Evolutionary conservation across 495 filamentous ascomycete genomes (phyloP).

Genomic region (Xylona heveae): DNA sequence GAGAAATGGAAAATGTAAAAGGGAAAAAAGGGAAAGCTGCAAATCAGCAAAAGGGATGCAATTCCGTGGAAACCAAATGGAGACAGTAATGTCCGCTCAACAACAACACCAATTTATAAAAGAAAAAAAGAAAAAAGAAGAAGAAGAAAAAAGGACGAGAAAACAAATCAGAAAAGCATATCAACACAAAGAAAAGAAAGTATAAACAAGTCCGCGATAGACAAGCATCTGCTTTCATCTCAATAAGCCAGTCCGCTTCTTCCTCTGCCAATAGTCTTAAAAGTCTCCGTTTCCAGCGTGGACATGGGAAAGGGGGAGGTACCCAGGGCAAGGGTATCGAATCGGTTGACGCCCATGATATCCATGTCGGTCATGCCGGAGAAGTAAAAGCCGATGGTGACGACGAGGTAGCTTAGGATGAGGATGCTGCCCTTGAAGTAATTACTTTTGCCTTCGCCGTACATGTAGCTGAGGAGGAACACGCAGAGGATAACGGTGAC

Average conservation of each 20-base stretch:
- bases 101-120: too few species aligned
- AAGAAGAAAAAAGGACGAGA: not conserved
- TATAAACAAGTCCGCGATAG: not conserved
- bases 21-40: too few species aligned
- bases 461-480: conserved; percentile 92
- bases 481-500: conserved; percentile 94
- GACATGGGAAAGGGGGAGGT: too few species aligned
- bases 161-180: not conserved
- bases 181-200: not conserved
- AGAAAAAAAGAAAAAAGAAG: not conserved
- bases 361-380: conserved; percentile 49
- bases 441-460: conserved; percentile 93
- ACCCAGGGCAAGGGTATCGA: conserved; percentile 48
- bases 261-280: conserved; percentile 28
- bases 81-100: too few species aligned
- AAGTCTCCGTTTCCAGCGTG: conserved; percentile 22
- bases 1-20: too few species aligned
- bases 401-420: conserved; percentile 80
- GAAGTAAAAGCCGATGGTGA: conserved; percentile 81
- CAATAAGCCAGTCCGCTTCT: conserved; percentile 14
- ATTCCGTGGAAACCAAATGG: too few species aligned
- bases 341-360: conserved; percentile 38
- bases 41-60: too few species aligned
- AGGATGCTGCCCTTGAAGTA: conserved; percentile 90
- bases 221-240: not conserved